A percentile compares a stretch with the other conserved stretches of the same genome.
phyloP scores from a whole-genome alignment of 495 filamentous ascomycete genomes.

The Usnea hakonensis region DNA sequence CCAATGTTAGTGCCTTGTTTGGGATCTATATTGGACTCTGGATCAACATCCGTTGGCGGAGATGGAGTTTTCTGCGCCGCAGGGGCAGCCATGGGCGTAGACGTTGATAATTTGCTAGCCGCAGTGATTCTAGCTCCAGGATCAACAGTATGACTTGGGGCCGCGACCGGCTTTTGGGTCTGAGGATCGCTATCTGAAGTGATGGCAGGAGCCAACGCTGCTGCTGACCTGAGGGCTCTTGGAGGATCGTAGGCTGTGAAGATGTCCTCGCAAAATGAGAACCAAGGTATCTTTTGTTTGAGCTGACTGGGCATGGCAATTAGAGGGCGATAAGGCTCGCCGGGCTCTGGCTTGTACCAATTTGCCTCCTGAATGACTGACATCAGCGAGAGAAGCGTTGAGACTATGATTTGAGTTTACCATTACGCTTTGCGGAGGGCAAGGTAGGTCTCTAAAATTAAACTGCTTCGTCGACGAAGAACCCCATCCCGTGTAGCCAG shows the following conservation, averaged over 20 bases:
- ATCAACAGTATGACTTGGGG: too few relatives aligned
- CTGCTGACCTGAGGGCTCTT: background rate
- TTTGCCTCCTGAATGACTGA: background rate
- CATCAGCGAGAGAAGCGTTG: background rate
- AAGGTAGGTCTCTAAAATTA: conserved; percentile 1
- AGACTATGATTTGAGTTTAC: background rate
- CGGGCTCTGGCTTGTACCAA: background rate
- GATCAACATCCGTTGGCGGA: too few relatives aligned
- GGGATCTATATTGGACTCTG: too few relatives aligned
- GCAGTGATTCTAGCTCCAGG: too few relatives aligned
- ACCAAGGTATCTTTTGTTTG: background rate
- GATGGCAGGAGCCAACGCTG: background rate
- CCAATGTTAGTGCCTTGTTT: too few relatives aligned
- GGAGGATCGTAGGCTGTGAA: background rate
- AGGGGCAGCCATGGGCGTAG: too few relatives aligned
- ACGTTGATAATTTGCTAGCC: too few relatives aligned
- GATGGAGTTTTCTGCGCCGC: too few relatives aligned
- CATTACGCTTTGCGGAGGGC: background rate
- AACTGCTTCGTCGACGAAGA: background rate
- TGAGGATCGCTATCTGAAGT: too few relatives aligned
- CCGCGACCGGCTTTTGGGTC: too few relatives aligned
- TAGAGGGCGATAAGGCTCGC: background rate
- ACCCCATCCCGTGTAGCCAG: too few relatives aligned
- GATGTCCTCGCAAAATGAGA: background rate
- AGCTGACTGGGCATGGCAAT: background rate